Evolutionary conservation across 2,329 filamentous ascomycete species (phyloP).

Genomic region (Beauveria medogensis): DNA sequence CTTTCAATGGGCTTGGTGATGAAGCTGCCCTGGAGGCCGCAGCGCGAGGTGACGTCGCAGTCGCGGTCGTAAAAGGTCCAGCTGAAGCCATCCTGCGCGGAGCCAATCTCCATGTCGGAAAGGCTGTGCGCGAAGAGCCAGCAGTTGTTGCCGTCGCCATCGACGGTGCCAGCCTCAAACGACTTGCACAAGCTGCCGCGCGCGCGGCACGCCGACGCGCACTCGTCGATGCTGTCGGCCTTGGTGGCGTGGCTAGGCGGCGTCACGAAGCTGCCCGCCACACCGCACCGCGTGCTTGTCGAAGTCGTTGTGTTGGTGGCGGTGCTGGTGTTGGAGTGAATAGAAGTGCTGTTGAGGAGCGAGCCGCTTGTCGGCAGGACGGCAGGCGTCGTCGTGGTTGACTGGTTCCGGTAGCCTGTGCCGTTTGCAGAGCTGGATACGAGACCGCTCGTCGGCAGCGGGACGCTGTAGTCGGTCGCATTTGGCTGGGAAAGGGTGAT

Average conservation of each 20-base stretch:
- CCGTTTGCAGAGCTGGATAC: background rate
- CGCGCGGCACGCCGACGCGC: slow-evolving; percentile 2
- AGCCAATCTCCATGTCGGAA: slow-evolving; percentile 7
- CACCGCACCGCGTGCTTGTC: background rate
- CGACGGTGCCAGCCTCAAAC: slow-evolving; percentile 10
- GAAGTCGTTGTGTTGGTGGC: background rate
- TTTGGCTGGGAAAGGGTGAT: background rate
- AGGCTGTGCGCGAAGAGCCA: slow-evolving; percentile 3
- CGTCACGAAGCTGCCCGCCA: slow-evolving; percentile 8
- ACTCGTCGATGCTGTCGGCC: slow-evolving; percentile 8
- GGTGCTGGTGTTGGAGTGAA: background rate
- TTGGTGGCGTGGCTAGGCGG: slow-evolving; percentile 1
- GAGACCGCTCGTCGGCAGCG: background rate
- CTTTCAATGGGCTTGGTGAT: slow-evolving; percentile 1
- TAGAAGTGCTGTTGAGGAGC: background rate
- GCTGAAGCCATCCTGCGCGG: slow-evolving; percentile 5
- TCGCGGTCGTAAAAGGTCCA: slow-evolving; percentile 9
- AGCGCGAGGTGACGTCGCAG: slow-evolving; percentile 4
- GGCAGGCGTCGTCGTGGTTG: background rate
- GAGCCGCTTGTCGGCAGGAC: background rate
- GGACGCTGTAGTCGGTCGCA: background rate
- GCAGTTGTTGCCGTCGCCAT: slow-evolving; percentile 11
- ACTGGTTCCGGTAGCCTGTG: background rate
- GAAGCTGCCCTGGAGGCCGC: slow-evolving; percentile 10
- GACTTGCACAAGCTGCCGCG: background rate